phyloP scores from a whole-genome alignment of 2,329 filamentous ascomycete genomes.

The Colletotrichum tofieldiae region DNA sequence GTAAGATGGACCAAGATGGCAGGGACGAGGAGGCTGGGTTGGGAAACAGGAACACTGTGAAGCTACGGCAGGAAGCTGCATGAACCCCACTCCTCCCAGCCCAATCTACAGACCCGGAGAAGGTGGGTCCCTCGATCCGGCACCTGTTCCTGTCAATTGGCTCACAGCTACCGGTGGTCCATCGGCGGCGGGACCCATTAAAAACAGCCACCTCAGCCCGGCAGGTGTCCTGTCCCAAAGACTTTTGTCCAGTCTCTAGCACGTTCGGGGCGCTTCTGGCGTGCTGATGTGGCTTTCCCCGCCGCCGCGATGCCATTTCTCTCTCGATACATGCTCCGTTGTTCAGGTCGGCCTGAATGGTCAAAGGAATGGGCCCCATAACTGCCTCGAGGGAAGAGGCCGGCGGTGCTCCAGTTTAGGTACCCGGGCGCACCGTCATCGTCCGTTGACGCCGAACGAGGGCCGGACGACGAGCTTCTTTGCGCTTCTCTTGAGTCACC shows the following conservation, averaged over 20 bases:
- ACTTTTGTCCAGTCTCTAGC: background rate
- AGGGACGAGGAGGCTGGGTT: conserved; percentile 8
- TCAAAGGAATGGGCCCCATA: background rate
- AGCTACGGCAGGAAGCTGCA: conserved; percentile 3
- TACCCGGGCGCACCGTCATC: conserved; percentile 16
- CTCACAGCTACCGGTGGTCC: conserved; percentile 12
- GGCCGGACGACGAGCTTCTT: conserved; percentile 10
- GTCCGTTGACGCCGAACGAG: conserved; percentile 11
- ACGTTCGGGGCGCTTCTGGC: conserved; percentile 17
- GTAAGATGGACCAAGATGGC: background rate
- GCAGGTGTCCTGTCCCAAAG: background rate
- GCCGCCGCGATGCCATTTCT: background rate
- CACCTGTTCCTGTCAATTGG: conserved; percentile 25
- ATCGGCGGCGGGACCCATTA: conserved; percentile 5
- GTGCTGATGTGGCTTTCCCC: conserved; percentile 16
- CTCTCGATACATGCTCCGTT: background rate
- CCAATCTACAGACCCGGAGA: conserved; percentile 16
- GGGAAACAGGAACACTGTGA: conserved; percentile 1
- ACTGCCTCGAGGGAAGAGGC: background rate
- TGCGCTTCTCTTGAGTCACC: conserved; percentile 10
- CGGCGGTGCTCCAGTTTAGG: conserved; percentile 3
- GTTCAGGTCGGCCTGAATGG: background rate
- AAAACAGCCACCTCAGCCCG: conserved; percentile 8
- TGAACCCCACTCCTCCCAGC: background rate
- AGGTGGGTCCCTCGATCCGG: conserved; percentile 7